These are phyloP conservation scores for Syzygium syzygioides DNA, from an alignment of 441 rosid genomes.

Conservation along the genomic window DNA sequence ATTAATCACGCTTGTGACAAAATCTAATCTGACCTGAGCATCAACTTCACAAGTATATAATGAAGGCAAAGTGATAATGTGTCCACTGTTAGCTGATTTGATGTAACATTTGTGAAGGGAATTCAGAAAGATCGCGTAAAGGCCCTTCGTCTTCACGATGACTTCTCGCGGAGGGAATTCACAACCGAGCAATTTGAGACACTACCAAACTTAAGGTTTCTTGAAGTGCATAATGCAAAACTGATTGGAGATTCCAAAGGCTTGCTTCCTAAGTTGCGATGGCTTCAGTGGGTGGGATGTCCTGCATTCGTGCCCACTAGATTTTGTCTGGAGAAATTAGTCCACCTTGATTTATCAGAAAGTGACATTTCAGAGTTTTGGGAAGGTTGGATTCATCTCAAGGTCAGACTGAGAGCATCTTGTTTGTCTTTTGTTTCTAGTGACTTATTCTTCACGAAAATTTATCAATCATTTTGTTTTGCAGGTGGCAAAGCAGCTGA, in stretches of 20 bases:
- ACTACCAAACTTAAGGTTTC: neutral
- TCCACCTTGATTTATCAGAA: neutral
- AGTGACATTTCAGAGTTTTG: neutral
- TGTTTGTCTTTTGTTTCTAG: neutral
- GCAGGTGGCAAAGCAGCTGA: neutral
- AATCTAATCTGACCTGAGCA: neutral
- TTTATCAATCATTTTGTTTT: neutral
- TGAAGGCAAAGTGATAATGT: neutral
- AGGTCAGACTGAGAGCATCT: neutral
- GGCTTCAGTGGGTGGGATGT: neutral
- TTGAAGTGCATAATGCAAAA: neutral
- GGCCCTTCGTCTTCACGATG: neutral
- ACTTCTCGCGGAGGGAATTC: neutral
- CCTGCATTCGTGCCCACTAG: neutral
- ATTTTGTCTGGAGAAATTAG: neutral
- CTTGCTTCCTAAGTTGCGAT: neutral
- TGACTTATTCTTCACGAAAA: neutral
- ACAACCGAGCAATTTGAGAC: neutral
- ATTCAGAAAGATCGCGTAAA: neutral
- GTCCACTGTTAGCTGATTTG: neutral
- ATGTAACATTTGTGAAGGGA: neutral
- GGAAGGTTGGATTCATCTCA: neutral
- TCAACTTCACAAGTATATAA: neutral
- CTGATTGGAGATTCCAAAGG: neutral
- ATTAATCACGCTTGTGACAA: neutral